Base-by-base conservation (phyloP, 2,329 filamentous ascomycete species). In the Venturiaceae sp. region DNA sequence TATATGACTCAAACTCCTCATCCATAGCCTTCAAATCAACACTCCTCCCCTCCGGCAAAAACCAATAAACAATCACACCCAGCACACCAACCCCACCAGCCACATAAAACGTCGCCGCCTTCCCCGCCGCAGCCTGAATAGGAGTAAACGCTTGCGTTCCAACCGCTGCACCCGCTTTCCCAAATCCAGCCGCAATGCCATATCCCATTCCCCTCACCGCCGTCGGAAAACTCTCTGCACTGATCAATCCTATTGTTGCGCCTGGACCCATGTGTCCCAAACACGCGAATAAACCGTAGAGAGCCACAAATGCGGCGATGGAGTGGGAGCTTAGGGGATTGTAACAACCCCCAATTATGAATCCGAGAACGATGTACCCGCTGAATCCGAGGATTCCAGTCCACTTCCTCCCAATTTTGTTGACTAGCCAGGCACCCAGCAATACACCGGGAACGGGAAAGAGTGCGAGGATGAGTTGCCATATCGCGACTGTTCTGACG, bases 181-280 rank as follows among this genome's bases (percentile, higher is more conserved):
- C 75, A 19, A 74, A 73, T 0, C 77, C 77, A 0, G 76, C 70
- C 0, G 76, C 72, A 54, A 80, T 69, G 1, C 77, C 78, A 59
- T 79, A 71, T 65, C 76, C 78, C 55, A 79, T 77, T 0, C 77
- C 78, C 1, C 77, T 71, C 3, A 81, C 70, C 0, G 75, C 74
- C 0, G 78, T 80, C 0, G 78, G 77, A 65, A 80, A 80, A 28
- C 72, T 76, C 60, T 81, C 77, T 0, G 75, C 72, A 0, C 75
- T 69, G 7, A 66, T 67, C 16, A 72, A 63, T 44, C 71, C 68
- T 30, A 63, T 74, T 61, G 60, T 69, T 63, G 73, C 76, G 61
- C 78, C 78, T 2, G 79, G 79, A 0, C 78, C 79, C 53, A 81
- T 74, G 60, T 80, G 77, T 0, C 78, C 77, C 0, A 80, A 64